phyloP scores from a whole-genome alignment of 106 monocot species.

The Platanthera guangdongensis region DNA sequence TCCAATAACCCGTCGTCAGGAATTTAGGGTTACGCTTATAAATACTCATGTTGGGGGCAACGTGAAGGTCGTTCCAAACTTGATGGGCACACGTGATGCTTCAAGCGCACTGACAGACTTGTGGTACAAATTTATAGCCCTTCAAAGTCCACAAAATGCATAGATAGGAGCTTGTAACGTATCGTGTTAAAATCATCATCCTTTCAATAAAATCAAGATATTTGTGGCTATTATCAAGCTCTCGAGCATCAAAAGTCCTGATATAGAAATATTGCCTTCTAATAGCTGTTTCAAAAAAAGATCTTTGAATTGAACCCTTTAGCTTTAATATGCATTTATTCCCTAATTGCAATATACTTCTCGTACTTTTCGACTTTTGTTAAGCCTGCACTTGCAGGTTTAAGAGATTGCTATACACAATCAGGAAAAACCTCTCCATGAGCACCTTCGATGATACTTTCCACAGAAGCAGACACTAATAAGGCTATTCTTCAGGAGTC shows the following conservation, averaged over 20 bases:
- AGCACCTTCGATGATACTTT: constrained; percentile 28
- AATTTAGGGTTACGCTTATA: no score
- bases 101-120: constrained; percentile 62
- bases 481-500: constrained; percentile 54
- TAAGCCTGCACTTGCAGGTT: constrained; percentile 58
- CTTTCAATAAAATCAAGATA: constrained; percentile 93
- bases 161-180: constrained; percentile 11
- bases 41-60: no score
- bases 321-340: constrained; percentile 97
- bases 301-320: constrained; percentile 95
- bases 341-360: constrained; percentile 88
- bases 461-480: constrained; percentile 14
- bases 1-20: no score
- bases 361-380: constrained; percentile 74
- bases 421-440: constrained; percentile 49
- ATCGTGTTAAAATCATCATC: constrained; percentile 97
- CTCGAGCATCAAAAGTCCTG: constrained; percentile 84
- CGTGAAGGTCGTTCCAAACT: no score
- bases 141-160: constrained; percentile 17
- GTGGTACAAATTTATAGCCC: constrained; percentile 52
- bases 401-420: constrained; percentile 42
- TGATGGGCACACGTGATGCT: constrained; percentile 1
- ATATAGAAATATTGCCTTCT: constrained; percentile 98
- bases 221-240: constrained; percentile 97
- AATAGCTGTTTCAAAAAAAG: constrained; percentile 91